phyloP scores from a whole-genome alignment of 768 basidiomycete species.

The Termitomyces sp. region DNA sequence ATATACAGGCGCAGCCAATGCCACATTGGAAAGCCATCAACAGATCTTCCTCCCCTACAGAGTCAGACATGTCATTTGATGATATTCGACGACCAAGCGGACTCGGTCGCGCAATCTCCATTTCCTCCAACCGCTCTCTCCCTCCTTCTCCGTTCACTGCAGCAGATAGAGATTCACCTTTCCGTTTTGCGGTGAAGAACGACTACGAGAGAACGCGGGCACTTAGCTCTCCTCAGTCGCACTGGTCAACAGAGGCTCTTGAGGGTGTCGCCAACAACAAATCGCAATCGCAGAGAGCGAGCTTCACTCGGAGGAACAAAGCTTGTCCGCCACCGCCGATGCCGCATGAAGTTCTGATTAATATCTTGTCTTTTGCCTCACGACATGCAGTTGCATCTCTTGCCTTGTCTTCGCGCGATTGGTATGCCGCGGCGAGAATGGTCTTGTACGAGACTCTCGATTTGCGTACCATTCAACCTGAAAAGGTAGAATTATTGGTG shows the following conservation, averaged over 20 bases:
- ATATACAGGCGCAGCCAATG: background rate
- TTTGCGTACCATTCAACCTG: conserved; percentile 22
- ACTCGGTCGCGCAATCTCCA: conserved; percentile 32
- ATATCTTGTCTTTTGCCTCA: conserved; percentile 30
- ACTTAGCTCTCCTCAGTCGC: conserved; percentile 32
- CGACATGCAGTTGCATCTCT: conserved; percentile 20
- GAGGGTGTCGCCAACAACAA: conserved; percentile 11
- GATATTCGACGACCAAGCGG: conserved; percentile 44
- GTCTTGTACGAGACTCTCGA: conserved; percentile 29
- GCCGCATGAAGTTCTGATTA: conserved; percentile 27
- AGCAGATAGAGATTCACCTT: conserved; percentile 15
- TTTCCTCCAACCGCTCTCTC: conserved; percentile 28
- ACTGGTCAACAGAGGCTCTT: conserved; percentile 19
- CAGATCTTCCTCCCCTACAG: conserved; percentile 11
- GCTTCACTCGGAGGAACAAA: background rate
- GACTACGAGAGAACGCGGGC: conserved; percentile 21
- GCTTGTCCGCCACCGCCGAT: conserved; percentile 13
- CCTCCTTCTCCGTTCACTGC: conserved; percentile 28
- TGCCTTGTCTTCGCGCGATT: conserved; percentile 27
- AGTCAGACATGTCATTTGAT: conserved; percentile 19
- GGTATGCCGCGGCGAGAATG: conserved; percentile 25
- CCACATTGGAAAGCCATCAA: conserved; percentile 11
- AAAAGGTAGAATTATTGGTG: conserved; percentile 28
- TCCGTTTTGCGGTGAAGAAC: conserved; percentile 2
- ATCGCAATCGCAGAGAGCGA: background rate